Percentiles rank a stretch among this genome's conserved stretches.
Evolutionary conservation across 805 yeast genomes (phyloP).

Genomic region (Dipodascus albidus): DNA sequence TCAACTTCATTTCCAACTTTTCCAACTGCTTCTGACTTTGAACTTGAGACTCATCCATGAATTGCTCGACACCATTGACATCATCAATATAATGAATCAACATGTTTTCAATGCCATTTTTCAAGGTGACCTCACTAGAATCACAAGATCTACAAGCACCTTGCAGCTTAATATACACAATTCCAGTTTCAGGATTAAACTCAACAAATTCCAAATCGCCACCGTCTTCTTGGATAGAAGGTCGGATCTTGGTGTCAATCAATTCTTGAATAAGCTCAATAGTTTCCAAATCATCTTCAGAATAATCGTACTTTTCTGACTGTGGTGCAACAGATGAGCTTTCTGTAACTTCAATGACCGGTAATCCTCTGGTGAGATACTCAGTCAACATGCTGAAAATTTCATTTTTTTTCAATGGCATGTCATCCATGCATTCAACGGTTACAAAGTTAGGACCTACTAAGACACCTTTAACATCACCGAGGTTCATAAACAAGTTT

Average conservation of each 20-base stretch:
- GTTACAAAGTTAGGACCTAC: constrained; percentile 80
- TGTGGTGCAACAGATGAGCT: constrained; percentile 29
- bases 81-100: constrained; percentile 93
- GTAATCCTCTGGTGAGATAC: constrained; percentile 34
- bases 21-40: constrained; percentile 76
- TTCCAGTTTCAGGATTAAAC: constrained; percentile 75
- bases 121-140: constrained; percentile 79
- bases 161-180: constrained; percentile 75
- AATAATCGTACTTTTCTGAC: constrained; percentile 19
- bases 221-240: constrained; percentile 97
- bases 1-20: constrained; percentile 56
- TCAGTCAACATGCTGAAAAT: constrained; percentile 41
- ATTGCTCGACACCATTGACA: constrained; percentile 77
- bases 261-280: constrained; percentile 85
- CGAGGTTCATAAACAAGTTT: constrained; percentile 26
- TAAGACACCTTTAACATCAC: constrained; percentile 67
- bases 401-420: constrained; percentile 36
- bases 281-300: constrained; percentile 67
- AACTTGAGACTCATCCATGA: constrained; percentile 67
- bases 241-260: constrained; percentile 88
- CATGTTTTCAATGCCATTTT: constrained; percentile 96
- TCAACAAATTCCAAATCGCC: constrained; percentile 90
- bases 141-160: constrained; percentile 97
- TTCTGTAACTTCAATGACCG: constrained; percentile 31
- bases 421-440: constrained; percentile 49